phyloP scores from a whole-genome alignment of 139 green algal genomes.

The Haematococcus lacustris region DNA sequence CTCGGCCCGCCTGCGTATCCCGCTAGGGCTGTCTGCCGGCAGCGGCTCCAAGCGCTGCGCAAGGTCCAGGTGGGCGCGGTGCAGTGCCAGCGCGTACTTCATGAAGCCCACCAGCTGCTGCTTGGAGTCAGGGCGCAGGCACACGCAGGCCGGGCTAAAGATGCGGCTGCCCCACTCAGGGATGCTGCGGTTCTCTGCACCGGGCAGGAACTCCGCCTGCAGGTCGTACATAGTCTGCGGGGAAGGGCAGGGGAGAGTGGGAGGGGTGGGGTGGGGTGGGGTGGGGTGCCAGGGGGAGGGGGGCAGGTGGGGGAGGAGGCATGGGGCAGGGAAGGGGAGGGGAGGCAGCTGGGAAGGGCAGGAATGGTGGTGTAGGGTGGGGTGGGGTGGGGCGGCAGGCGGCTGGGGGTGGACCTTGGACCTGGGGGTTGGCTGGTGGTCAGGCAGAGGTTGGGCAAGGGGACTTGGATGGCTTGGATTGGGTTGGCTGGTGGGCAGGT shows the following conservation, averaged over 20 bases:
- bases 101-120: slow-evolving; percentile 17
- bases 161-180: slow-evolving; percentile 70
- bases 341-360: too few relatives aligned
- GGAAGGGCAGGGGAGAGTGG: not conserved
- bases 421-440: too few relatives aligned
- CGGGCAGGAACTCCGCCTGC: slow-evolving; percentile 38
- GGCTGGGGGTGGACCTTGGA: too few relatives aligned
- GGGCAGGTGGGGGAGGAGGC: too few relatives aligned
- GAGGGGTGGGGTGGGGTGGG: too few relatives aligned
- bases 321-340: too few relatives aligned
- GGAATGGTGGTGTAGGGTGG: too few relatives aligned
- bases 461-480: too few relatives aligned
- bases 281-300: too few relatives aligned
- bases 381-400: too few relatives aligned
- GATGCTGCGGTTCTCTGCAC: slow-evolving; percentile 31
- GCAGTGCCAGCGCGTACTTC: slow-evolving; percentile 28
- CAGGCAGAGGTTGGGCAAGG: too few relatives aligned
- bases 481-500: too few relatives aligned
- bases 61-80: slow-evolving; percentile 26
- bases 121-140: slow-evolving; percentile 35
- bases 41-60: not conserved
- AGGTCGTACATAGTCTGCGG: slow-evolving; percentile 46
- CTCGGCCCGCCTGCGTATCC: slow-evolving; percentile 8
- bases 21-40: not conserved
- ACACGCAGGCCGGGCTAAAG: slow-evolving; percentile 64